Evolutionary conservation across 2,329 filamentous ascomycete species (phyloP).

Genomic region (Penicillium sp.): DNA sequence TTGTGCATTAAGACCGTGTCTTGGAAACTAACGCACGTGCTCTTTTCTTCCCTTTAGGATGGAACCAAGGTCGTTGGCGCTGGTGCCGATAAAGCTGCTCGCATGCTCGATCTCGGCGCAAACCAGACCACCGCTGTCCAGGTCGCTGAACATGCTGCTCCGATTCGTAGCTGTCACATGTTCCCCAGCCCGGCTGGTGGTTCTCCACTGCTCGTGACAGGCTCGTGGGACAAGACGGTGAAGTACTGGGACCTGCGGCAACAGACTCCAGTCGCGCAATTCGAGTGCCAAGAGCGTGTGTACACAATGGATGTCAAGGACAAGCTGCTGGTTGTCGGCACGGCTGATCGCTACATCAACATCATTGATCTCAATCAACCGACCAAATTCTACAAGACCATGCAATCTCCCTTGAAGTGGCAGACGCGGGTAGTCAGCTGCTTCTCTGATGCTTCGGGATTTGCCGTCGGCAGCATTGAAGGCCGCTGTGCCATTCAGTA

Average conservation of each 20-base stretch:
- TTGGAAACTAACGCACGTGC: slow-evolving; percentile 8
- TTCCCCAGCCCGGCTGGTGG: slow-evolving; percentile 59
- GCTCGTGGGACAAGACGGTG: slow-evolving; percentile 61
- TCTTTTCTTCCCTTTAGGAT: slow-evolving; percentile 58
- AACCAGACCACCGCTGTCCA: slow-evolving; percentile 58
- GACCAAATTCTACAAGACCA: slow-evolving; percentile 88
- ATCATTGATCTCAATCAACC: slow-evolving; percentile 88
- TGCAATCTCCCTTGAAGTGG: slow-evolving; percentile 96
- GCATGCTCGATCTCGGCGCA: slow-evolving; percentile 73
- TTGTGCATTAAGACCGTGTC: neutral
- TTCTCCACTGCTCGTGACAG: slow-evolving; percentile 81
- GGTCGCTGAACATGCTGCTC: slow-evolving; percentile 79
- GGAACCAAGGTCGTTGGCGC: slow-evolving; percentile 83
- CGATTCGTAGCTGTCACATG: slow-evolving; percentile 74
- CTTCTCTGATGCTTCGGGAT: slow-evolving; percentile 87
- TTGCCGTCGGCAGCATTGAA: slow-evolving; percentile 94
- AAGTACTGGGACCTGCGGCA: slow-evolving; percentile 58
- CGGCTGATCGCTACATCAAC: slow-evolving; percentile 94
- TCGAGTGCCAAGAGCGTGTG: slow-evolving; percentile 53
- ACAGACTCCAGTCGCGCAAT: slow-evolving; percentile 44
- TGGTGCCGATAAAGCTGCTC: slow-evolving; percentile 86
- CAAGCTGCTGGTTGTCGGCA: slow-evolving; percentile 84
- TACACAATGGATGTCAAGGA: slow-evolving; percentile 92
- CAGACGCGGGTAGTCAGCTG: slow-evolving; percentile 94
- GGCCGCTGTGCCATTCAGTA: slow-evolving; percentile 98